Evolutionary conservation across 768 basidiomycete genomes (phyloP), one percentile per base, ranked within the genome.

Genomic region (Epithele typhae): DNA sequence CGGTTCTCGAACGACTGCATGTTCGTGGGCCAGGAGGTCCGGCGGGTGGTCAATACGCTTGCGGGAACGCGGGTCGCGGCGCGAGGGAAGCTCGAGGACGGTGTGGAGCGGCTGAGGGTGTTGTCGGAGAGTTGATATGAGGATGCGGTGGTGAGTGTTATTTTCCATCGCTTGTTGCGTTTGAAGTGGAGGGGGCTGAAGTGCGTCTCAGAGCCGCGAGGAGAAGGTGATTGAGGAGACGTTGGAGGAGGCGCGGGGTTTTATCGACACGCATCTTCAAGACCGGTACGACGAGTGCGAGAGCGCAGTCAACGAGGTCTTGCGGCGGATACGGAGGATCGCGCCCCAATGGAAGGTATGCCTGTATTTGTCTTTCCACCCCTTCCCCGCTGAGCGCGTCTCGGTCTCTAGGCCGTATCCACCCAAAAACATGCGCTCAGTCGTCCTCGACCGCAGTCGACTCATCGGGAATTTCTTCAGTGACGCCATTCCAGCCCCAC

Each of bases 1-100:
- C 78, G 79, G 40, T 86, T 86, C 60, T 82, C 88, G 15, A 96
- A 96, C 61, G 86, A 94, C 52, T 90, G 83, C 54, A 56, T 76
- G 18, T 89, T 84, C 60, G 72, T 94, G 22, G 72, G 72, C 24
- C 64, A 66, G 18, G 76, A 84, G 54, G 61, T 84, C 0, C 70
- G 68, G 46, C 69, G 68, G 23, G 51, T 81, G 18, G 65, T 45
- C 7, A 25, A 33, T 9, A 35, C 34, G 8, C 18, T 44, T 12
- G 40, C 23, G 3, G 42, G 43, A 11, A 25, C 53, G 2, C 34
- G 47, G 34, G 25, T 25, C 1, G n/a, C 46, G 2, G 63, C 75
- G 22, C 70, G 69, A 53, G 78, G 73, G 36, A 75, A 70, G 48
- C 61, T 84, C 33, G 64, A 60, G 11, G 85, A 84, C 59, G 76